A percentile compares a stretch with the other conserved stretches of the same genome.
phyloP scores from a whole-genome alignment of 2,329 filamentous ascomycete species.

The Nakataea oryzae region DNA sequence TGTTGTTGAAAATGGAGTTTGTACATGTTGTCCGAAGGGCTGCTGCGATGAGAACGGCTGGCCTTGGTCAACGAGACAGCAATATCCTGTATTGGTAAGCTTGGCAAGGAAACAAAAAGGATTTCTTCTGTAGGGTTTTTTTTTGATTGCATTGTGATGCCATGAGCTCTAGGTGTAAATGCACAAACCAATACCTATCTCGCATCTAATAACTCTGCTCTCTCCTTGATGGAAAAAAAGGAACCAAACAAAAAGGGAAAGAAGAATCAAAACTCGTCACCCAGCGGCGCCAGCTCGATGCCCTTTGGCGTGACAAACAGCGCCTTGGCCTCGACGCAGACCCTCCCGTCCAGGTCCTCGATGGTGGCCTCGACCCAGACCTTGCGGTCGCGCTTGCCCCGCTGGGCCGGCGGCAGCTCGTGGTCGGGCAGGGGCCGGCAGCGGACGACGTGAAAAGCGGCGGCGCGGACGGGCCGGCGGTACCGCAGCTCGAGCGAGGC shows the following conservation, averaged over 20 bases:
- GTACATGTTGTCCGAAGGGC: no score
- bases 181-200: no score
- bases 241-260: background rate
- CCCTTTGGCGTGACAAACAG: constrained; percentile 49
- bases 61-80: background rate
- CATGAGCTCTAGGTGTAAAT: no score
- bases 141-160: background rate
- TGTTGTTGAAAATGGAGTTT: no score
- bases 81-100: background rate
- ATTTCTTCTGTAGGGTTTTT: background rate
- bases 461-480: constrained; percentile 45
- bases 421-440: constrained; percentile 28
- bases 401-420: constrained; percentile 12
- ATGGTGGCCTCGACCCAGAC: constrained; percentile 42
- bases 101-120: background rate
- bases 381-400: constrained; percentile 32
- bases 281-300: constrained; percentile 17
- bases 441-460: constrained; percentile 53
- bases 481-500: constrained; percentile 52
- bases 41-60: no score
- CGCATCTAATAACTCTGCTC: background rate
- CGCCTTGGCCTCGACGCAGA: constrained; percentile 47
- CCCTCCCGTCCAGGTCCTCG: constrained; percentile 41
- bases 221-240: background rate
- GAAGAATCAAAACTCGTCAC: constrained; percentile 7